A percentile compares a stretch with the other conserved stretches of the same genome.
phyloP scores from a whole-genome alignment of 202 grass and related monocot genomes.

The Elaeis oleifera region DNA sequence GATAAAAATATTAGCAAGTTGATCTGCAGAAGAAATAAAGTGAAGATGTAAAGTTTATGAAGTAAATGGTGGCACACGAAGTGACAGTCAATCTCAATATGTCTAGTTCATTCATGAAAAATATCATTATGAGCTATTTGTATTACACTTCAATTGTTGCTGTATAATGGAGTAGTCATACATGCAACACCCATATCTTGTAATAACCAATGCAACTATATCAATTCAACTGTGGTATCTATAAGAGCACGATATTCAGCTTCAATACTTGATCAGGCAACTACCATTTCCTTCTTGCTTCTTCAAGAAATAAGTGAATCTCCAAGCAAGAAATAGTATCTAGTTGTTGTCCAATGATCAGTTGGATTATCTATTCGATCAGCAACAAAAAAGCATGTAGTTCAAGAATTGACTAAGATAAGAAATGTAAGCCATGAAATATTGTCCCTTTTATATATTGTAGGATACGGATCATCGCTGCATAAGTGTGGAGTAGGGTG shows the following conservation, averaged over 20 bases:
- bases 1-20: too few relatives aligned
- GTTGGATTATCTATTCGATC: background rate
- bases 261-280: background rate
- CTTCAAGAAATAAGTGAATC: background rate
- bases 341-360: background rate
- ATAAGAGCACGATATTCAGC: background rate
- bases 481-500: background rate
- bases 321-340: background rate
- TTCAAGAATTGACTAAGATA: background rate
- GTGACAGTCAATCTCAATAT: too few relatives aligned
- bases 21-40: too few relatives aligned
- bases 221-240: background rate
- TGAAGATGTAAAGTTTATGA: too few relatives aligned
- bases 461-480: background rate
- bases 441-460: background rate
- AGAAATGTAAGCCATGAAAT: background rate
- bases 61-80: too few relatives aligned
- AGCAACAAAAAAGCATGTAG: background rate
- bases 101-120: too few relatives aligned
- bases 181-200: background rate
- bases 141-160: background rate
- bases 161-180: background rate
- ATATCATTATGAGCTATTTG: background rate
- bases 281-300: background rate
- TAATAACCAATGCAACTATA: background rate